A percentile compares a stretch with the other conserved stretches of the same genome.
phyloP scores from a whole-genome alignment of 2,329 filamentous ascomycete species.

The Tolypocladium cylindrosporum region DNA sequence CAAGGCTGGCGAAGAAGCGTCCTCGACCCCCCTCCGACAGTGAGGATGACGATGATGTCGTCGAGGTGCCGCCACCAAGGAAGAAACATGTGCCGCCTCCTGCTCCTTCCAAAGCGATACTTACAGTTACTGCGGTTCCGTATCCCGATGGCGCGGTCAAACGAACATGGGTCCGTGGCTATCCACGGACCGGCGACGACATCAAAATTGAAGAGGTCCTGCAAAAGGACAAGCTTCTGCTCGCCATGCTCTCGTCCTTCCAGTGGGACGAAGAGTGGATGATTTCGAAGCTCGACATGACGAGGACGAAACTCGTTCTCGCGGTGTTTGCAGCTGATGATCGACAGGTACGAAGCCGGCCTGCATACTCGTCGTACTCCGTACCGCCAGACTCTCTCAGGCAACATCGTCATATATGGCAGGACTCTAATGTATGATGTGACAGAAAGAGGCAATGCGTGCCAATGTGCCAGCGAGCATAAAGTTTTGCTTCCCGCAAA shows the following conservation, averaged over 20 bases:
- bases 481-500: slow-evolving; percentile 70
- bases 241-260: slow-evolving; percentile 78
- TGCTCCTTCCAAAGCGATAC: neutral
- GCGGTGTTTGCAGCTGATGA: slow-evolving; percentile 45
- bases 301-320: slow-evolving; percentile 51
- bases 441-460: slow-evolving; percentile 35
- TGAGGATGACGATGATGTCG: slow-evolving; percentile 16
- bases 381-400: neutral
- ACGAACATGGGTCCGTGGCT: slow-evolving; percentile 66
- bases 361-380: neutral
- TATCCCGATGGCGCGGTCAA: slow-evolving; percentile 59
- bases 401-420: neutral
- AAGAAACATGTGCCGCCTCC: slow-evolving; percentile 1
- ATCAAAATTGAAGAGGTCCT: slow-evolving; percentile 84
- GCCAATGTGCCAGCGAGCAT: slow-evolving; percentile 43
- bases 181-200: slow-evolving; percentile 53
- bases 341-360: slow-evolving; percentile 32
- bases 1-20: slow-evolving; percentile 51
- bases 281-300: slow-evolving; percentile 56
- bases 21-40: slow-evolving; percentile 10
- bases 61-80: slow-evolving; percentile 19
- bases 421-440: slow-evolving; percentile 8
- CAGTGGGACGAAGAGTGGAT: slow-evolving; percentile 80
- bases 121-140: slow-evolving; percentile 16
- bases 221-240: slow-evolving; percentile 58